These are phyloP conservation scores for Aspergillus funiculosus DNA, from an alignment of 495 filamentous ascomycete genomes.

Conservation along the genomic window DNA sequence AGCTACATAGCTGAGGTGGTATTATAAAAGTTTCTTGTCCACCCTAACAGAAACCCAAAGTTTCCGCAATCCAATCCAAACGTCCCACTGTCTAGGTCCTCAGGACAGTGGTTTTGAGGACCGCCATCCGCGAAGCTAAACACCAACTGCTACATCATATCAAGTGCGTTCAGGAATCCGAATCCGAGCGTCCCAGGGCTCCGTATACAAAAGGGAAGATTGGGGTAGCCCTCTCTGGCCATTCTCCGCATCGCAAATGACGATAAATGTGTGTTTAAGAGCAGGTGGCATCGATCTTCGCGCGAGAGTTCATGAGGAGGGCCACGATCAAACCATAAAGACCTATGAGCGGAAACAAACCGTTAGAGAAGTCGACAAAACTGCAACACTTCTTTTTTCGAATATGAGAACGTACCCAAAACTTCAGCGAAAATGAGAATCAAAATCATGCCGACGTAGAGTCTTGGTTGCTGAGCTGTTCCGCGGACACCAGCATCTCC, in stretches of 20 bases:
- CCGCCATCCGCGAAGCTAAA: not conserved
- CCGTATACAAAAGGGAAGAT: conserved; percentile 7
- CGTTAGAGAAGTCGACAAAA: not conserved
- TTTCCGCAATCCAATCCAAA: too few species aligned
- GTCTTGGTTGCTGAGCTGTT: conserved; percentile 92
- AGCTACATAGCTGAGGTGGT: not conserved
- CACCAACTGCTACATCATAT: conserved; percentile 6
- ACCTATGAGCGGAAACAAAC: conserved; percentile 44
- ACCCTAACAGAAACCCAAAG: too few species aligned
- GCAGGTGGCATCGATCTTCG: conserved; percentile 30
- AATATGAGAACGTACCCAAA: conserved; percentile 65
- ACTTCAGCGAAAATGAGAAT: conserved; percentile 99
- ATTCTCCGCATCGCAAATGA: conserved; percentile 14
- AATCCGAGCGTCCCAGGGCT: conserved; percentile 6
- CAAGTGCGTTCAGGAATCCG: conserved; percentile 4
- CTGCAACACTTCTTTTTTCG: not conserved
- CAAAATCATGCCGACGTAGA: conserved; percentile 99
- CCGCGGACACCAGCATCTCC: conserved; percentile 98
- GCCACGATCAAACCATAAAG: conserved; percentile 98
- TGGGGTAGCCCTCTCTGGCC: conserved; percentile 6
- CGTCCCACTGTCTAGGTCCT: not conserved
- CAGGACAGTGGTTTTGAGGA: not conserved
- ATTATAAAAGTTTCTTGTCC: conserved; percentile 12
- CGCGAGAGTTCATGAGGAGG: conserved; percentile 90
- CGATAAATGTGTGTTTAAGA: conserved; percentile 24